Percentiles rank a stretch among this genome's conserved stretches.
Conservation (phyloP, 1,284 basidiomycete species). For the Cryptococcus sp. region DNA sequence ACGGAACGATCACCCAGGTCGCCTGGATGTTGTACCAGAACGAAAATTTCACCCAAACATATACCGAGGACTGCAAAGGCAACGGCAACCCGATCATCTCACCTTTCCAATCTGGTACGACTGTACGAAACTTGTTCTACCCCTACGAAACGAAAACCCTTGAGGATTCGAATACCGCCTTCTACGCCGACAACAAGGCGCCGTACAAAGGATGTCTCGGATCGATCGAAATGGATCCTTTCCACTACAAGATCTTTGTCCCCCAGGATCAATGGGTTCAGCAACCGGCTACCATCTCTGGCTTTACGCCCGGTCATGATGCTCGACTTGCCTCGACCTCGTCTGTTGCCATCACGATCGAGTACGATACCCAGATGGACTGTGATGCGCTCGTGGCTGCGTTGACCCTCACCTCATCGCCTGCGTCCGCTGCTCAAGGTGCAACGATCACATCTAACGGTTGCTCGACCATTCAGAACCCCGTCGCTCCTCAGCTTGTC, state of each 20-base stretch:
- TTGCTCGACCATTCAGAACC: conserved; percentile 16
- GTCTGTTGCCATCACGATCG: conserved; percentile 63
- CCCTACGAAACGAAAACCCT: conserved; percentile 75
- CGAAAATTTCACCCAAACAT: conserved; percentile 66
- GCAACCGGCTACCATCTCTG: conserved; percentile 65
- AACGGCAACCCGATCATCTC: conserved; percentile 62
- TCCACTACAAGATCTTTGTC: conserved; percentile 74
- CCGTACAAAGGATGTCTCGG: conserved; percentile 70
- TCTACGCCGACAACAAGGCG: conserved; percentile 56
- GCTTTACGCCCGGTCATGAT: conserved; percentile 79
- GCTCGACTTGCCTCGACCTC: conserved; percentile 58
- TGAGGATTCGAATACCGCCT: conserved; percentile 58
- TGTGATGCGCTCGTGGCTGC: conserved; percentile 61
- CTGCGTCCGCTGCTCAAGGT: conserved; percentile 54
- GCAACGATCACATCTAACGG: conserved; percentile 51
- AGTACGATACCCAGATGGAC: conserved; percentile 71
- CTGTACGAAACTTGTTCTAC: conserved; percentile 67
- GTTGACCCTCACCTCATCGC: conserved; percentile 61
- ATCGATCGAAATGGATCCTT: conserved; percentile 61
- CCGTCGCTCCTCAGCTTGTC: conserved; percentile 50
- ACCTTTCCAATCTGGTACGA: conserved; percentile 59
- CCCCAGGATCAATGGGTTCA: conserved; percentile 61
- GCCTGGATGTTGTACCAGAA: conserved; percentile 80
- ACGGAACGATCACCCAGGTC: conserved; percentile 53
- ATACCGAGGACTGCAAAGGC: conserved; percentile 57